These are phyloP conservation scores for Acer saccharum DNA, from an alignment of 345 rosid genomes.

Conservation along the genomic window DNA sequence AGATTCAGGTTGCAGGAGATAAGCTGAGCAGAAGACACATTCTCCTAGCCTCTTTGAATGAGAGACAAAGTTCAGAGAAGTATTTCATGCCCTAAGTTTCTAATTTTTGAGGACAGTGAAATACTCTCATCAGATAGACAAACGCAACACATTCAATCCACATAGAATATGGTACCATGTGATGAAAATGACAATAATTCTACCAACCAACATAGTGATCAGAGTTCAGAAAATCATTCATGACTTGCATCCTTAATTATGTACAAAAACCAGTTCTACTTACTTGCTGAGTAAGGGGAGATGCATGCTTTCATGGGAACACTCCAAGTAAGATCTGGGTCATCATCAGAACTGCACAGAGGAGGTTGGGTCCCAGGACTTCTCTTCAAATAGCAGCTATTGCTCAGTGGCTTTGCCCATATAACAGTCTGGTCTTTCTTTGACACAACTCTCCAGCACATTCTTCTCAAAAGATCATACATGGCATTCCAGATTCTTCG, in stretches of 20 bases:
- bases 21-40: not conserved
- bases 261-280: constrained; percentile 26
- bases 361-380: constrained; percentile 66
- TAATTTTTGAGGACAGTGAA: not conserved
- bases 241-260: not conserved
- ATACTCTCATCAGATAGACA: not conserved
- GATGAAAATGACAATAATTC: not conserved
- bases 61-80: not conserved
- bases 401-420: constrained; percentile 85
- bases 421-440: constrained; percentile 89
- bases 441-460: constrained; percentile 87
- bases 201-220: not conserved
- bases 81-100: not conserved
- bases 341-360: constrained; percentile 74
- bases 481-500: constrained; percentile 80
- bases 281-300: constrained; percentile 76
- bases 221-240: not conserved
- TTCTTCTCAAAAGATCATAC: constrained; percentile 74
- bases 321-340: constrained; percentile 88
- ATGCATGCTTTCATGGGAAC: constrained; percentile 93
- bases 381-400: constrained; percentile 86
- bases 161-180: not conserved
- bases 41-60: not conserved
- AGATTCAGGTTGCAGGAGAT: not conserved
- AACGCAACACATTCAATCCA: not conserved